phyloP scores from a whole-genome alignment of 1,139 yeast species.

The Eremothecium gossypii region DNA sequence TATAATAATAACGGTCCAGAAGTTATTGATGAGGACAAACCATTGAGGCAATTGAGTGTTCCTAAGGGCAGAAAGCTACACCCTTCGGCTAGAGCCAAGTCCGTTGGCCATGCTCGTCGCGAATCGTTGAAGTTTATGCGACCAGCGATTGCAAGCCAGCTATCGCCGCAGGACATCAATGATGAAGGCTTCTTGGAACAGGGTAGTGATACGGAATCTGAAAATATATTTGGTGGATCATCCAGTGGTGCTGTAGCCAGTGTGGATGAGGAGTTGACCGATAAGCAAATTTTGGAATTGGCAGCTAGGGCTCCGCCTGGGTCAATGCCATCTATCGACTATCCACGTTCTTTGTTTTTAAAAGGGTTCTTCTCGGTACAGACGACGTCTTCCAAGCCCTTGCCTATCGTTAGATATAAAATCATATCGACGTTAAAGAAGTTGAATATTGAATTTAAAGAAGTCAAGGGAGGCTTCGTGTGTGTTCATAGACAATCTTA shows the following conservation, averaged over 20 bases:
- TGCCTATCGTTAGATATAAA: conserved; percentile 80
- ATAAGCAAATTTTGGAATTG: conserved; percentile 55
- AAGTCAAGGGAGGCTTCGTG: conserved; percentile 89
- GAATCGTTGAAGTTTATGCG: conserved; percentile 40
- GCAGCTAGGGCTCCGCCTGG: conserved; percentile 66
- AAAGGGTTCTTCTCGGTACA: conserved; percentile 94
- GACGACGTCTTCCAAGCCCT: conserved; percentile 87
- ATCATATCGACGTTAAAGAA: conserved; percentile 69
- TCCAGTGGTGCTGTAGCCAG: conserved; percentile 1
- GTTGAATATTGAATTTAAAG: conserved; percentile 74
- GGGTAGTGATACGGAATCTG: conserved; percentile 54
- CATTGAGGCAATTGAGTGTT: conserved; percentile 19
- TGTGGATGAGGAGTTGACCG: conserved; percentile 36
- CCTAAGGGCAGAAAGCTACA: conserved; percentile 40
- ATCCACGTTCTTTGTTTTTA: conserved; percentile 81
- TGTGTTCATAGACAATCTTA: conserved; percentile 48
- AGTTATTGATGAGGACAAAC: conserved; percentile 15
- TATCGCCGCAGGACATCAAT: conserved; percentile 43
- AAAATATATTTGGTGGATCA: conserved; percentile 1
- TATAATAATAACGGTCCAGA: not conserved
- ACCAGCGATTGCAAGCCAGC: conserved; percentile 34
- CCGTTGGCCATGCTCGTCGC: conserved; percentile 72
- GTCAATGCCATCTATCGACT: conserved; percentile 89
- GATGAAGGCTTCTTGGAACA: conserved; percentile 57
- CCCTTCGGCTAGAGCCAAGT: conserved; percentile 84